A percentile compares a stretch with the other conserved stretches of the same genome.
Conservation (phyloP, 176 grass and related monocot genomes). For the Carex myosuroides region DNA sequence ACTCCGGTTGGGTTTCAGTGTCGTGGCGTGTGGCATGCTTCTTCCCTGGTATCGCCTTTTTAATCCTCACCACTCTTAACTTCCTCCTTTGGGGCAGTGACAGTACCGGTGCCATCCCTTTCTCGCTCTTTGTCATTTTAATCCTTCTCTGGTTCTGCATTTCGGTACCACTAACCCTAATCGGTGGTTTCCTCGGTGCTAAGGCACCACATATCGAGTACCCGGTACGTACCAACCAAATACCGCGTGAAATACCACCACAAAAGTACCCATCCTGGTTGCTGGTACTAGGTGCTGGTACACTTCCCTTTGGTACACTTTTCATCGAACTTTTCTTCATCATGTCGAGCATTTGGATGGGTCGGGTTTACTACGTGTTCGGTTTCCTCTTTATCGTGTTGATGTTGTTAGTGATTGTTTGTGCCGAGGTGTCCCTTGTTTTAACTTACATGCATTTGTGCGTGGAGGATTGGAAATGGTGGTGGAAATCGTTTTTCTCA, state of each 20-base stretch:
- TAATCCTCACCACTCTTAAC: constrained; percentile 35
- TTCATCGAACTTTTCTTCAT: constrained; percentile 57
- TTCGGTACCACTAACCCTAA: constrained; percentile 37
- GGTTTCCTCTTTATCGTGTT: constrained; percentile 41
- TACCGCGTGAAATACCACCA: constrained; percentile 34
- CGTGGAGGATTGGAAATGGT: constrained; percentile 47
- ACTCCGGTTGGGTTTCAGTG: constrained; percentile 35
- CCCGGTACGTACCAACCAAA: constrained; percentile 42
- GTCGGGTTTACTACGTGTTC: constrained; percentile 44
- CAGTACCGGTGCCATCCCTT: constrained; percentile 40
- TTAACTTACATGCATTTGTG: constrained; percentile 54
- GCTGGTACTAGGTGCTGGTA: constrained; percentile 36
- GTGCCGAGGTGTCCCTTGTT: constrained; percentile 41
- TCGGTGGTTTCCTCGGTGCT: constrained; percentile 33
- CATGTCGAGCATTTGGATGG: constrained; percentile 51
- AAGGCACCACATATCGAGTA: constrained; percentile 33
- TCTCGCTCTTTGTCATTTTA: constrained; percentile 34
- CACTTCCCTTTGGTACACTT: constrained; percentile 45
- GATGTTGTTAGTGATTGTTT: constrained; percentile 36
- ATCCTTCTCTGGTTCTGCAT: constrained; percentile 46
- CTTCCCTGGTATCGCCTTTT: constrained; percentile 44
- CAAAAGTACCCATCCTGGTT: constrained; percentile 44
- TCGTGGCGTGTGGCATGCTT: constrained; percentile 50
- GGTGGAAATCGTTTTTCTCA: constrained; percentile 53
- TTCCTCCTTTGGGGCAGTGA: constrained; percentile 45